Evolutionary conservation across 2,329 filamentous ascomycete species (phyloP), one percentile per base, ranked within the genome.

Genomic region (Colletotrichum chrysophilum): DNA sequence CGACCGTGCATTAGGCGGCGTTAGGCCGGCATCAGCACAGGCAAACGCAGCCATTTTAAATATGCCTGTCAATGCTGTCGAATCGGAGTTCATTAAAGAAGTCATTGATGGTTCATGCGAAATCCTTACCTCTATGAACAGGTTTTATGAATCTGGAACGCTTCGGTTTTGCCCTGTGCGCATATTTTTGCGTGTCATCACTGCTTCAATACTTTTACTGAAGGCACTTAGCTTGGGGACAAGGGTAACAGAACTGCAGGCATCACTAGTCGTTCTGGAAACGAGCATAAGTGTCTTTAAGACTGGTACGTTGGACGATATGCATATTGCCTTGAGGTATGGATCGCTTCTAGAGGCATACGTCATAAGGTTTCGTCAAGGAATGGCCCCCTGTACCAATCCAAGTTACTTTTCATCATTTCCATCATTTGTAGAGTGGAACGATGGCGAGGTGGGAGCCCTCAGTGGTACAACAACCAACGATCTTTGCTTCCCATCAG

Each of bases 61-160:
- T 81, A 87, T 48, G 79, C 87, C 13, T 81, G 85, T 14, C 83
- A 88, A 77, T 84, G 85, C 86, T 2, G 85, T 85, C 64, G 89
- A 91, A 77, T 90, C 89, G 70, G 86, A 87, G 43, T 91, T 90
- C 77, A 89, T 91, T 16, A 87, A 88, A 79, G 89, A 90, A 79
- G 89, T 91, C 2, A 88, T 90, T 4, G 87, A 90, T 24, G 88
- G 87, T 3, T 89, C 87, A 74, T 87, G 88, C 60, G 84, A 89
- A 68, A 89, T 90, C 32, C 81, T 91, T 5, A 82, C 88, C 64
- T 89, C 87, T 65, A 87, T 88, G 4, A 86, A 84, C 1, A 84
- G 87, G 55, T 83, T 91, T 3, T 86, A 86, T 4, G 86, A 90
- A 30, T 84, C 82, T 4, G 84, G 83, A 1, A 82, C 81, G 8